Conservation (phyloP, 78 protist species). For the Salpingoeca rosetta region DNA sequence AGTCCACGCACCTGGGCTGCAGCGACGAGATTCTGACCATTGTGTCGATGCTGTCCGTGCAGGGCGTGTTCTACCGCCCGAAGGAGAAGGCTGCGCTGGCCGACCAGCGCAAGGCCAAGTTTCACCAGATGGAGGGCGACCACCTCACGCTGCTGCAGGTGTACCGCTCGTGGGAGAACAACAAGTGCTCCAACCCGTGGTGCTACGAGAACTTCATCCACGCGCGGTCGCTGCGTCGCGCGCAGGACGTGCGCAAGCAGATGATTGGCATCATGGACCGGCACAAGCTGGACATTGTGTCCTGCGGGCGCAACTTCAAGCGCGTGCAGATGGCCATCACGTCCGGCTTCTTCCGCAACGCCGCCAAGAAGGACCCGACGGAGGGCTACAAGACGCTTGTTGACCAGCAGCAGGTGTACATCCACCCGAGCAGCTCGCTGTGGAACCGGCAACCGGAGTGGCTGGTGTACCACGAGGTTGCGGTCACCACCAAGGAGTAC, state of each 20-base stretch:
- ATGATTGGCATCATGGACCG: conserved; percentile 89
- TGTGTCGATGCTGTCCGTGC: conserved; percentile 91
- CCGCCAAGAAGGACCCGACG: conserved; percentile 93
- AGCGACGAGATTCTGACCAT: conserved; percentile 90
- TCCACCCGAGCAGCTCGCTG: conserved; percentile 93
- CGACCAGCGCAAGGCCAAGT: conserved; percentile 83
- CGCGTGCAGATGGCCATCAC: conserved; percentile 73
- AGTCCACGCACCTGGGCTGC: conserved; percentile 88
- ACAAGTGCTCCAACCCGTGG: conserved; percentile 78
- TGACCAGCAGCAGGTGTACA: conserved; percentile 64
- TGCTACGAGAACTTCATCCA: conserved; percentile 95
- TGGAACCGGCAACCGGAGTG: conserved; percentile 87
- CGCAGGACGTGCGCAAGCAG: conserved; percentile 94
- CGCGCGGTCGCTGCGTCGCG: conserved; percentile 69
- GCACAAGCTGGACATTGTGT: conserved; percentile 54
- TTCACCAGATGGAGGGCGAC: conserved; percentile 91
- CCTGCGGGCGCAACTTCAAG: conserved; percentile 70
- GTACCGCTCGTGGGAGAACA: conserved; percentile 86
- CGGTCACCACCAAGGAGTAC: conserved; percentile 94
- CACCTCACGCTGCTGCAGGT: conserved; percentile 90
- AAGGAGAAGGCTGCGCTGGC: conserved; percentile 93
- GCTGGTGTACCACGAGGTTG: conserved; percentile 84
- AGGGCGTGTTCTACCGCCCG: conserved; percentile 91
- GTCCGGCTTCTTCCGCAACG: conserved; percentile 89
- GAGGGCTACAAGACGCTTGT: conserved; percentile 90